phyloP scores from a whole-genome alignment of 2,329 filamentous ascomycete species.

The Pseudogymnoascus verrucosus region DNA sequence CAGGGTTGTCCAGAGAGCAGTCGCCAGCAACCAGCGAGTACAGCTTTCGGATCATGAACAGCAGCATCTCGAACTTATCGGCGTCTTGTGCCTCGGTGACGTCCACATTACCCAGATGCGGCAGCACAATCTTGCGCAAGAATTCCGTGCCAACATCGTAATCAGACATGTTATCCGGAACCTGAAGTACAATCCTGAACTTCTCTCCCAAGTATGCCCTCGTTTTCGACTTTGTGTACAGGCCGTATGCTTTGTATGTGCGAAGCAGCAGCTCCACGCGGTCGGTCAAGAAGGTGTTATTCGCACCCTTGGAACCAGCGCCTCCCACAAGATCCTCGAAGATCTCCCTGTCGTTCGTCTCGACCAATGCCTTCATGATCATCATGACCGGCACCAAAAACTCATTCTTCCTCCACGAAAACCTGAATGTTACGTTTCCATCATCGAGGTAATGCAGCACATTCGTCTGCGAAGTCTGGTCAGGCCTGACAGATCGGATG shows the following conservation, averaged over 20 bases:
- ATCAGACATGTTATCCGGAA: constrained; percentile 76
- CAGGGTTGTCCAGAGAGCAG: constrained; percentile 88
- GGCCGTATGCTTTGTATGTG: constrained; percentile 83
- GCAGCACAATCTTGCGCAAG: constrained; percentile 78
- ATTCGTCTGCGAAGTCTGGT: constrained; percentile 96
- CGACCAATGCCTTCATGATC: constrained; percentile 88
- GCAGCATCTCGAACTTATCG: constrained; percentile 88
- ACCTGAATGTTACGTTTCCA: constrained; percentile 92
- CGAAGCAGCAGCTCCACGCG: constrained; percentile 85
- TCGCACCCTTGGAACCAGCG: constrained; percentile 64
- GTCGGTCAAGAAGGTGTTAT: constrained; percentile 91
- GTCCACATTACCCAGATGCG: constrained; percentile 79
- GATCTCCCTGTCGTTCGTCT: constrained; percentile 94
- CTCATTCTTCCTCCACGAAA: constrained; percentile 96
- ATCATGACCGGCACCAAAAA: constrained; percentile 95
- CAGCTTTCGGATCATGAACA: constrained; percentile 95
- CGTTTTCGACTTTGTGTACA: constrained; percentile 76
- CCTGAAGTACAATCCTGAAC: constrained; percentile 79
- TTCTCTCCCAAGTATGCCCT: constrained; percentile 82
- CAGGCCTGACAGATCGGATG: constrained; percentile 85
- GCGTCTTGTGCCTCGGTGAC: constrained; percentile 77
- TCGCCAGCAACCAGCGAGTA: constrained; percentile 90
- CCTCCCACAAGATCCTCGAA: constrained; percentile 87
- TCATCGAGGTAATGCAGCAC: constrained; percentile 93
- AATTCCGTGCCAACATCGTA: constrained; percentile 90